Evolutionary conservation across 75 land plant species (phyloP).

Genomic region (Selaginella moellendorffii): DNA sequence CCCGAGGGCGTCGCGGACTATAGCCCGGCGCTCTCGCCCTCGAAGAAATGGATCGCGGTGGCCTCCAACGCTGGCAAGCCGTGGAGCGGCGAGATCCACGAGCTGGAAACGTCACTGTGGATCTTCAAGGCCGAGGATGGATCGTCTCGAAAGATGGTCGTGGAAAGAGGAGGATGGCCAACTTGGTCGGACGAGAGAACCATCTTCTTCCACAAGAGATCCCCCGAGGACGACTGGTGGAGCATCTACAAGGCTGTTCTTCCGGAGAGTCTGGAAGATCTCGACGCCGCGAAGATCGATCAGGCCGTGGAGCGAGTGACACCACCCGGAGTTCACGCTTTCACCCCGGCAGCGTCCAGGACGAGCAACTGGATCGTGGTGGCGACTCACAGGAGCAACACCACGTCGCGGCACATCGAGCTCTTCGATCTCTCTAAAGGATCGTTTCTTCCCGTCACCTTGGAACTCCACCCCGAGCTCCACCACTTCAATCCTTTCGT

Average conservation of each 20-base stretch:
- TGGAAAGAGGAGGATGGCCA: slow-evolving; percentile 65
- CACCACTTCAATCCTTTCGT: slow-evolving; percentile 46
- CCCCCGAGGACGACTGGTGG: slow-evolving; percentile 76
- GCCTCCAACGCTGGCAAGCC: slow-evolving; percentile 51
- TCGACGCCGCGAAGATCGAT: neutral
- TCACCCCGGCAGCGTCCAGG: slow-evolving; percentile 54
- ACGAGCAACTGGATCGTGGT: slow-evolving; percentile 26
- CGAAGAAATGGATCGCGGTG: slow-evolving; percentile 49
- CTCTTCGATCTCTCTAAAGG: slow-evolving; percentile 22
- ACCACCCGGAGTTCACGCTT: slow-evolving; percentile 59
- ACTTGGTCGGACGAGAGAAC: slow-evolving; percentile 47
- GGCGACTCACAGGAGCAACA: slow-evolving; percentile 28
- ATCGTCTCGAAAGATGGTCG: slow-evolving; percentile 16
- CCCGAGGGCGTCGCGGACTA: slow-evolving; percentile 41
- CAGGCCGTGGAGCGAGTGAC: slow-evolving; percentile 35
- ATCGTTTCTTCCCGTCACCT: slow-evolving; percentile 21
- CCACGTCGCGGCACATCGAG: slow-evolving; percentile 28
- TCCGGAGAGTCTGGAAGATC: slow-evolving; percentile 13
- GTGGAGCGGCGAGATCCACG: slow-evolving; percentile 55
- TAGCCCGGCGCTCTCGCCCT: slow-evolving; percentile 51
- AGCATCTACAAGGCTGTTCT: slow-evolving; percentile 42
- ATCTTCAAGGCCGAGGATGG: slow-evolving; percentile 45
- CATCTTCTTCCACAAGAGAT: slow-evolving; percentile 54
- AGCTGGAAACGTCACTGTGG: slow-evolving; percentile 42
- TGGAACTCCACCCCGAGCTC: slow-evolving; percentile 16